A percentile compares a stretch with the other conserved stretches of the same genome.
Conservation (phyloP, 2,329 filamentous ascomycete genomes). For the Periconia sp. region DNA sequence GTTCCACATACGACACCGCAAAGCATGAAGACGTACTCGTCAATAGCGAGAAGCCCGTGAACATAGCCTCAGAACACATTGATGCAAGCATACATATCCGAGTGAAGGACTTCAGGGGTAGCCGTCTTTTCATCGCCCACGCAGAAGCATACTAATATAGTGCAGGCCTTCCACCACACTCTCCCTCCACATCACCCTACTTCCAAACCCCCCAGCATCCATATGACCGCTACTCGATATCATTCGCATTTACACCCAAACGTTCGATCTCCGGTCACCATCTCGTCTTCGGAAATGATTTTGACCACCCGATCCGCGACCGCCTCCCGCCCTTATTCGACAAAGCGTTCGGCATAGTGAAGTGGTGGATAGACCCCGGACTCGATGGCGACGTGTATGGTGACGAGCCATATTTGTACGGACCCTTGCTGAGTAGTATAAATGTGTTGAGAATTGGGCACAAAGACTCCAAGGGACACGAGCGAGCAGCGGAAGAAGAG, state of each 20-base stretch:
- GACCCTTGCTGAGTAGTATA: slow-evolving; percentile 79
- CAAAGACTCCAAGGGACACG: slow-evolving; percentile 42
- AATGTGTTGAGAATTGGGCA: slow-evolving; percentile 74
- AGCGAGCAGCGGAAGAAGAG: slow-evolving; percentile 59
- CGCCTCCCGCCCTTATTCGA: slow-evolving; percentile 84
- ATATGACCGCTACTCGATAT: slow-evolving; percentile 84
- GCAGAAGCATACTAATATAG: slow-evolving; percentile 5
- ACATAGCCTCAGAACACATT: slow-evolving; percentile 68
- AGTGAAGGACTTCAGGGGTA: slow-evolving; percentile 67
- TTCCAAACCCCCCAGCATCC: slow-evolving; percentile 74
- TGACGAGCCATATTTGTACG: slow-evolving; percentile 85
- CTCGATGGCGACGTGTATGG: slow-evolving; percentile 89
- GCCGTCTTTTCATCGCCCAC: not conserved
- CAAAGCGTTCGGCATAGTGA: slow-evolving; percentile 82
- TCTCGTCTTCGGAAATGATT: slow-evolving; percentile 93
- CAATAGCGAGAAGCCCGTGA: slow-evolving; percentile 69
- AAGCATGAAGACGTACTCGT: slow-evolving; percentile 77
- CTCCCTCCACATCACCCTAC: slow-evolving; percentile 75
- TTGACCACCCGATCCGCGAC: slow-evolving; percentile 87
- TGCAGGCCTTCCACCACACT: slow-evolving; percentile 73
- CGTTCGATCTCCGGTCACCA: slow-evolving; percentile 69
- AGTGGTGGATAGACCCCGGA: slow-evolving; percentile 89
- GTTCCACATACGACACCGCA: slow-evolving; percentile 73
- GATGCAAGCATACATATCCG: slow-evolving; percentile 75
- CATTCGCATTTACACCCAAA: slow-evolving; percentile 79